Percentiles rank a stretch among this genome's conserved stretches.
Evolutionary conservation across 345 rosid species (phyloP).

Genomic region (Litchi chinensis): DNA sequence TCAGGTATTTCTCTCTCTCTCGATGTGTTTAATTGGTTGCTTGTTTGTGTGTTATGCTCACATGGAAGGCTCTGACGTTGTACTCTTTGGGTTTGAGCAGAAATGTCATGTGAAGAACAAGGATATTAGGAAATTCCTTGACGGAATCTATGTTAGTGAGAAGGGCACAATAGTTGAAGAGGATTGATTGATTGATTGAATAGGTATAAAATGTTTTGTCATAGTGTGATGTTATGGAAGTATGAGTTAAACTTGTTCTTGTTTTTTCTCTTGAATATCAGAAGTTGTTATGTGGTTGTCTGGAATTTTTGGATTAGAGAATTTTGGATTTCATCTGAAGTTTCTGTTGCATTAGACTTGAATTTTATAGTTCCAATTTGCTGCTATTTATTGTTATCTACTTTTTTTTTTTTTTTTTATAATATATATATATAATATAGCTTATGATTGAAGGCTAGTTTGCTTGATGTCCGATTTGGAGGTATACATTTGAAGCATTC

Average conservation of each 20-base stretch:
- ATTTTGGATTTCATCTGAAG: slow-evolving; percentile 11
- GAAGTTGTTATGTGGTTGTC: background rate
- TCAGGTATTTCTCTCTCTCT: slow-evolving; percentile 37
- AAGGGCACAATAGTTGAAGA: slow-evolving; percentile 49
- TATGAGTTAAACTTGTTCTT: background rate
- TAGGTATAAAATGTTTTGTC: background rate
- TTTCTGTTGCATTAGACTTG: background rate
- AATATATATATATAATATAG: too few species aligned
- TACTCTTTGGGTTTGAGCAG: slow-evolving; percentile 32
- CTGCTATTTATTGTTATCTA: background rate
- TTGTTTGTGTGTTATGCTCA: background rate
- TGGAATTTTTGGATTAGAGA: slow-evolving; percentile 2
- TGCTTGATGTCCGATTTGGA: too few species aligned
- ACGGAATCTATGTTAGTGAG: slow-evolving; percentile 68
- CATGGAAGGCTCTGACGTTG: background rate
- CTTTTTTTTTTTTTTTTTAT: too few species aligned
- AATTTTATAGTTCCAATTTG: background rate
- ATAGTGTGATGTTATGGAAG: background rate
- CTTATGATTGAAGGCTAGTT: too few species aligned
- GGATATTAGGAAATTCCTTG: slow-evolving; percentile 67
- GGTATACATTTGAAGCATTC: too few species aligned
- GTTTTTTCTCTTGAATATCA: slow-evolving; percentile 6
- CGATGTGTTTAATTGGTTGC: background rate
- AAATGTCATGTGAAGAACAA: slow-evolving; percentile 75
- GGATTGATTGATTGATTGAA: slow-evolving; percentile 46